Evolutionary conservation across 2,329 filamentous ascomycete species (phyloP).

Genomic region (Blastomyces parvus): DNA sequence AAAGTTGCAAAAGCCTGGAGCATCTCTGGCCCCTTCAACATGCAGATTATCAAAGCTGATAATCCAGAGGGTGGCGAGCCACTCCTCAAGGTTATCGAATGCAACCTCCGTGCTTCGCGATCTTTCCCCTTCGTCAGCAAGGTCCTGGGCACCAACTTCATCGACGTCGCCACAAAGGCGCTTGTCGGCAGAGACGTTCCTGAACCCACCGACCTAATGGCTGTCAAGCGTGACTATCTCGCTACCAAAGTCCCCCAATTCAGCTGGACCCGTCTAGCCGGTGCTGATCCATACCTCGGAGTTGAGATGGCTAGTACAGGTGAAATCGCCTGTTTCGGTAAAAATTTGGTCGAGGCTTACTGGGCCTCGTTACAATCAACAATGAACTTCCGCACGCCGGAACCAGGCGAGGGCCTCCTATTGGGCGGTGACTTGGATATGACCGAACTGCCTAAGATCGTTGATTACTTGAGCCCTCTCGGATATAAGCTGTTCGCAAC

Average conservation of each 20-base stretch:
- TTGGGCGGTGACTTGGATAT: constrained; percentile 69
- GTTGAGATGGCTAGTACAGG: constrained; percentile 97
- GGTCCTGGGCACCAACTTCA: constrained; percentile 92
- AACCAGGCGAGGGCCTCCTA: constrained; percentile 88
- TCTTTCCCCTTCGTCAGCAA: constrained; percentile 99
- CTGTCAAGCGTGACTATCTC: constrained; percentile 76
- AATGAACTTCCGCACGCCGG: constrained; percentile 98
- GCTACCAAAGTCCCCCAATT: constrained; percentile 98
- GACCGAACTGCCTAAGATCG: constrained; percentile 63
- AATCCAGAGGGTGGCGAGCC: constrained; percentile 64
- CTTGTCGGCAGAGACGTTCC: constrained; percentile 79
- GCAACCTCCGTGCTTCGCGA: constrained; percentile 91
- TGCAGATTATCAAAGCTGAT: constrained; percentile 97
- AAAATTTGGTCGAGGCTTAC: constrained; percentile 91
- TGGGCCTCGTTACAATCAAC: constrained; percentile 92
- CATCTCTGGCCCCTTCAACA: constrained; percentile 98
- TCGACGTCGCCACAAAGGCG: constrained; percentile 87
- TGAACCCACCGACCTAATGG: constrained; percentile 79
- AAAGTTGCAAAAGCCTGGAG: constrained; percentile 96
- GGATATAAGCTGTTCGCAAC: constrained; percentile 93
- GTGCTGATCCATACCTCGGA: constrained; percentile 92
- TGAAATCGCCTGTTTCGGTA: constrained; percentile 98
- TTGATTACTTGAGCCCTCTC: constrained; percentile 77
- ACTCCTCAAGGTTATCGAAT: constrained; percentile 90
- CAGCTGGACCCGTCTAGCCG: constrained; percentile 95